Base-by-base conservation (phyloP, 768 basidiomycete genomes). In the Gloeopeniophorella convolvens region DNA sequence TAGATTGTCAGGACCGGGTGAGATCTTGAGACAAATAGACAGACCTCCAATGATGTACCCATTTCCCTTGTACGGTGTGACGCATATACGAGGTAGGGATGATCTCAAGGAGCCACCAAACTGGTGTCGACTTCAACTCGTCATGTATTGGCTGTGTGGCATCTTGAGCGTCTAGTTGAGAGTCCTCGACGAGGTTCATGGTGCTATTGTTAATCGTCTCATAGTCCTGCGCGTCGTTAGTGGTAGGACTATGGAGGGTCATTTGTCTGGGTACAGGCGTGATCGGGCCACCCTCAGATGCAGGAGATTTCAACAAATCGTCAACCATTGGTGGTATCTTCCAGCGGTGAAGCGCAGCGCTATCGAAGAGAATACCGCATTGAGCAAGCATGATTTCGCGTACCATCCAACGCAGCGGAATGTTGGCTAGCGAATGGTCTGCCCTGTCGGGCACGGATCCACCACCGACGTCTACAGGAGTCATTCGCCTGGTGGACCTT, bases 351-450 rank as follows among this genome's bases (percentile, higher is more conserved):
- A 87, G 72, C 13, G 75, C 77, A 2, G 59, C 67, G 4, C 60
- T 48, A 48, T 82, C 77, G 59, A 87, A 87, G 26, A 68, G 57
- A 28, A 89, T 72, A 5, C 78, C 81, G 57, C 82, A 80, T n/a
- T 71, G 64, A 12, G 84, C 71, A 10, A 63, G 58, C 20, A 79
- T 70, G 49, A 80, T 70, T 56, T 90, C 76, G 45, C 79, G 78
- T 30, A 89, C 71, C 86, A 91, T 89, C 88, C 88, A 91, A 23
- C 78, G 76, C 24, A 91, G 68, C 15, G 79, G 67, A 56, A 86
- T 79, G 58, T 85, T 74, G 1, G 78, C 67, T 5, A 90, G 72
- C 7, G 70, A 70, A 48, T 71, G 31, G 41, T 34, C 12, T 12
- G 23, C 24, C 42, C 34, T 32, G 2, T 36, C 3, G 16, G 5